A percentile compares a stretch with the other conserved stretches of the same genome.
phyloP scores from a whole-genome alignment of 495 filamentous ascomycete genomes.

The Penicillium arizonense region DNA sequence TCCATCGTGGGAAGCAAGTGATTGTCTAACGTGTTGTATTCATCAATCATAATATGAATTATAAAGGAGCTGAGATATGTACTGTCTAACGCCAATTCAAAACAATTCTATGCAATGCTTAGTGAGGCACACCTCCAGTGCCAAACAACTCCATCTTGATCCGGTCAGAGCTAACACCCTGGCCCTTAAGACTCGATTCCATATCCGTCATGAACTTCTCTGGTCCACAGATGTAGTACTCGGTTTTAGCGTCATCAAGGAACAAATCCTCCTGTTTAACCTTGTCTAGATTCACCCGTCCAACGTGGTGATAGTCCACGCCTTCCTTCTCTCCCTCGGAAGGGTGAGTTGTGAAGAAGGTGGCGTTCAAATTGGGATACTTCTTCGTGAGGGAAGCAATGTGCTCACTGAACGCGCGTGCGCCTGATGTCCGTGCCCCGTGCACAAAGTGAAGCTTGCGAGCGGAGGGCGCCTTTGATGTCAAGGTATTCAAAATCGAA shows the following conservation, averaged over 20 bases:
- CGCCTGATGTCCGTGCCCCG: constrained; percentile 47
- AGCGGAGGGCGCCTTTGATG: constrained; percentile 27
- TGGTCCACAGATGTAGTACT: constrained; percentile 72
- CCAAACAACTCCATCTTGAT: constrained; percentile 69
- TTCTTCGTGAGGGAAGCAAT: constrained; percentile 41
- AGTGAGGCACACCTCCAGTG: constrained; percentile 48
- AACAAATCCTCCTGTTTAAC: constrained; percentile 53
- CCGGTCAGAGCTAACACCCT: constrained; percentile 52
- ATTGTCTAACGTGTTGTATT: not conserved
- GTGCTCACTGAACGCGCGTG: constrained; percentile 46
- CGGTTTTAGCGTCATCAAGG: constrained; percentile 48
- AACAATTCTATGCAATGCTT: not conserved
- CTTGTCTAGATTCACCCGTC: constrained; percentile 54
- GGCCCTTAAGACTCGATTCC: constrained; percentile 41
- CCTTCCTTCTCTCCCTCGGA: constrained; percentile 48
- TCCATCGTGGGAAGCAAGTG: too few species aligned
- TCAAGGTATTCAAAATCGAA: constrained; percentile 62
- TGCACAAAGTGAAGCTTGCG: constrained; percentile 63
- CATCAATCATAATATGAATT: constrained; percentile 2
- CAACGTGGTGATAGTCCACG: constrained; percentile 53
- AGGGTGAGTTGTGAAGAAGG: constrained; percentile 39
- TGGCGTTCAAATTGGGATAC: constrained; percentile 36
- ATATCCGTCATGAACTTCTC: constrained; percentile 62
- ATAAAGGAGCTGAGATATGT: constrained; percentile 10
- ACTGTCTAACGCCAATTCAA: constrained; percentile 4